Conservation (phyloP, 73 alveolate species). For the Paramecium octaurelia region DNA sequence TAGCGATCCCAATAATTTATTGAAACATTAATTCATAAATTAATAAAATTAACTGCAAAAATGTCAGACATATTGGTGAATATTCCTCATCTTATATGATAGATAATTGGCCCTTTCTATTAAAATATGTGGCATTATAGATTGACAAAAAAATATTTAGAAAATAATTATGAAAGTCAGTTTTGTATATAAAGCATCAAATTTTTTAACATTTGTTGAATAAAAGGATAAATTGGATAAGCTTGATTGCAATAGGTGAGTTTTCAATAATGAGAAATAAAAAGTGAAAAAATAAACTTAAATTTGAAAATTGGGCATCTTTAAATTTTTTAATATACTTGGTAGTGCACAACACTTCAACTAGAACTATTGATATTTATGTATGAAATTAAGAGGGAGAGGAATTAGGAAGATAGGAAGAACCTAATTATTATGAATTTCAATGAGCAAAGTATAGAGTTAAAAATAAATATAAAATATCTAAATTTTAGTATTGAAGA, state of each 20-base stretch:
- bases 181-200: not conserved
- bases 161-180: no score
- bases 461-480: not conserved
- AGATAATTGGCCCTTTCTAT: not conserved
- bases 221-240: not conserved
- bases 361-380: not conserved
- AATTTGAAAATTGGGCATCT: not conserved
- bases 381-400: not conserved
- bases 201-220: no score
- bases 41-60: constrained; percentile 3
- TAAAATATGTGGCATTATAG: not conserved
- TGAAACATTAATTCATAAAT: not conserved
- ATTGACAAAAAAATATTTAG: not conserved
- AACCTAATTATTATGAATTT: no score
- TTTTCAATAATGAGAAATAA: not conserved
- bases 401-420: not conserved
- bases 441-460: not conserved
- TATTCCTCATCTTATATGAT: not conserved
- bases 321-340: not conserved
- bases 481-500: not conserved
- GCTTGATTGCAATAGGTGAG: not conserved
- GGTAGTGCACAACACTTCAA: not conserved
- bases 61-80: not conserved
- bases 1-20: not conserved
- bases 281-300: not conserved